These are phyloP conservation scores for Neltuma alba DNA, from an alignment of 306 rosid genomes.

Conservation along the genomic window DNA sequence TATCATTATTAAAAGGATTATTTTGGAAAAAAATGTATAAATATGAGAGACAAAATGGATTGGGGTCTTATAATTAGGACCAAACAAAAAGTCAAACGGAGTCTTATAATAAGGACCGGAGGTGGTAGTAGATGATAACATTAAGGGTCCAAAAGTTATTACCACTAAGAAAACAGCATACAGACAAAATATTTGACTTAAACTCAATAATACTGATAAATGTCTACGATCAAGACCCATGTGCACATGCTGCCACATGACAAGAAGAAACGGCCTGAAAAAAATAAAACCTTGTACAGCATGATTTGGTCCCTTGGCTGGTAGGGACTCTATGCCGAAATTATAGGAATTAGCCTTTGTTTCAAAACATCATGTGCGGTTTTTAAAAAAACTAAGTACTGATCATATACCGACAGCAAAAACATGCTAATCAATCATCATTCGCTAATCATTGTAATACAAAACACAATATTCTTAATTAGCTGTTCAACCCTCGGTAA, in stretches of 20 bases:
- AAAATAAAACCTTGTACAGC: not conserved
- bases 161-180: not conserved
- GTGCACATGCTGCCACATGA: not conserved
- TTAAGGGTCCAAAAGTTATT: not conserved
- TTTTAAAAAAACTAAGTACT: not conserved
- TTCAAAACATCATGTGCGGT: not conserved
- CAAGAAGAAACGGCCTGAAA: not conserved
- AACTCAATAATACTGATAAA: not conserved
- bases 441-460: not conserved
- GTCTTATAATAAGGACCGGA: no score
- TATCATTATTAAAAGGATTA: no score
- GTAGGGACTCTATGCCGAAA: not conserved
- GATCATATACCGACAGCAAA: not conserved
- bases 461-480: no score
- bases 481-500: not conserved
- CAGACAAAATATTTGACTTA: not conserved
- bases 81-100: no score
- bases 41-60: no score
- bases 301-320: not conserved
- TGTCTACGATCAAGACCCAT: not conserved
- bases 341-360: not conserved
- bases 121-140: no score
- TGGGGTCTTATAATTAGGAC: no score
- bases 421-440: not conserved
- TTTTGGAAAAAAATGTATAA: no score